Percentiles rank a stretch among this genome's conserved stretches.
These are phyloP conservation scores for Neckera pumila DNA, from an alignment of 225 moss, liverwort and hornwort genomes.

Conservation along the genomic window DNA sequence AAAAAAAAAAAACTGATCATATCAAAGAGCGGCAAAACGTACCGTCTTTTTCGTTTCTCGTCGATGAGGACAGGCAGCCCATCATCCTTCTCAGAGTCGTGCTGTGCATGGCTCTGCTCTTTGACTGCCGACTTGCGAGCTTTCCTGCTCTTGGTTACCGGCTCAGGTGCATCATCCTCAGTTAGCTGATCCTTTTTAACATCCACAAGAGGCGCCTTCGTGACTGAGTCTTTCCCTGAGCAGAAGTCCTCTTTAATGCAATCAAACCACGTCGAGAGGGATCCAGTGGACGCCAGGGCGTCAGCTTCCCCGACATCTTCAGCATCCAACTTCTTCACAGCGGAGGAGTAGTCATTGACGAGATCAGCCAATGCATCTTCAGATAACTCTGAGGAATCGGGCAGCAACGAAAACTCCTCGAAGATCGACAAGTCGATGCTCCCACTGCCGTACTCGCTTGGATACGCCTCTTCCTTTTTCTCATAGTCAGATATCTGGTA, in stretches of 20 bases:
- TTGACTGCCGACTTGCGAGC: conserved; percentile 6
- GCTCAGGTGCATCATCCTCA: background rate
- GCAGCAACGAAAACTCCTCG: background rate
- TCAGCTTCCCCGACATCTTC: conserved; percentile 3
- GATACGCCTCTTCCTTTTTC: background rate
- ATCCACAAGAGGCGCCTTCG: background rate
- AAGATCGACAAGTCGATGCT: background rate
- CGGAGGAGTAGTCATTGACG: conserved; percentile 9
- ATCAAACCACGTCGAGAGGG: conserved; percentile 35
- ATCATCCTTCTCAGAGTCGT: conserved; percentile 28
- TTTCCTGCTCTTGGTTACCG: conserved; percentile 12
- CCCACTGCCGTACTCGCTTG: background rate
- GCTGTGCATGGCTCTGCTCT: background rate
- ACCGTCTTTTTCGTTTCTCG: conserved; percentile 47
- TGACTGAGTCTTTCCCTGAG: background rate
- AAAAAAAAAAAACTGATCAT: background rate
- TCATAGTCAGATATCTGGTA: background rate
- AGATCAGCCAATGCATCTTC: conserved; percentile 5
- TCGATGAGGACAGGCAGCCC: conserved; percentile 19
- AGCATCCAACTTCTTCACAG: conserved; percentile 15
- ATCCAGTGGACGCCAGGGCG: conserved; percentile 13
- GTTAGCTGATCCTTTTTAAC: background rate
- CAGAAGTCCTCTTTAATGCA: conserved; percentile 15
- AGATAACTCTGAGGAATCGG: background rate
- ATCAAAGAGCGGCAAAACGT: background rate